Evolutionary conservation across 2,329 filamentous ascomycete species (phyloP).

Genomic region (Fusarium dlaminii): DNA sequence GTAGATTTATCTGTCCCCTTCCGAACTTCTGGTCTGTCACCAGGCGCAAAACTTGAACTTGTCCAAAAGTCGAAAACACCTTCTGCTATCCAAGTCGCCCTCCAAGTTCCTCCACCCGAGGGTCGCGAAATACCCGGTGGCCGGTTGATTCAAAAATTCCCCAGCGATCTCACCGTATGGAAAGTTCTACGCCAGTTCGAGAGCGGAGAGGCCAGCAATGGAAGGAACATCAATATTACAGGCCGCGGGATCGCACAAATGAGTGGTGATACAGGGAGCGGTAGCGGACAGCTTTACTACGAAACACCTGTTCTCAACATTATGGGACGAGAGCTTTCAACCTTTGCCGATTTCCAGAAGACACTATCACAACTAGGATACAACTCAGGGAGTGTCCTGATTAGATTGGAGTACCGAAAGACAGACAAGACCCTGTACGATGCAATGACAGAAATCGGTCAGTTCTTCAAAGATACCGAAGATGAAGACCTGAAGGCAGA

Average conservation of each 20-base stretch:
- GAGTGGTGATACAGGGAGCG: conserved; percentile 59
- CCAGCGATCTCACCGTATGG: conserved; percentile 90
- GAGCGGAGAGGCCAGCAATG: conserved; percentile 71
- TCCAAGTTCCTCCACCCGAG: conserved; percentile 82
- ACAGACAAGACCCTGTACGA: conserved; percentile 84
- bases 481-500: conserved; percentile 32
- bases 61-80: conserved; percentile 87
- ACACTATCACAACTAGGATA: conserved; percentile 87
- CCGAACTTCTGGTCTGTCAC: conserved; percentile 80
- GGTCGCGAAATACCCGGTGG: conserved; percentile 69
- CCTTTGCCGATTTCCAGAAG: conserved; percentile 86
- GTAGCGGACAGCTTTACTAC: conserved; percentile 83
- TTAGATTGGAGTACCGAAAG: conserved; percentile 79
- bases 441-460: conserved; percentile 82
- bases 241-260: conserved; percentile 78
- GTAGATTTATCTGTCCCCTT: conserved; percentile 88
- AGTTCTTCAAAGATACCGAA: conserved; percentile 72
- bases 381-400: conserved; percentile 81
- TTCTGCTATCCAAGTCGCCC: conserved; percentile 85
- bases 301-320: conserved; percentile 87
- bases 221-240: conserved; percentile 79
- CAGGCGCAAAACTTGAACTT: conserved; percentile 92
- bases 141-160: conserved; percentile 83
- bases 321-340: conserved; percentile 80
- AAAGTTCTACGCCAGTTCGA: conserved; percentile 90